These are phyloP conservation scores for Populus ilicifolia DNA, from an alignment of 345 rosid genomes.

Conservation along the genomic window DNA sequence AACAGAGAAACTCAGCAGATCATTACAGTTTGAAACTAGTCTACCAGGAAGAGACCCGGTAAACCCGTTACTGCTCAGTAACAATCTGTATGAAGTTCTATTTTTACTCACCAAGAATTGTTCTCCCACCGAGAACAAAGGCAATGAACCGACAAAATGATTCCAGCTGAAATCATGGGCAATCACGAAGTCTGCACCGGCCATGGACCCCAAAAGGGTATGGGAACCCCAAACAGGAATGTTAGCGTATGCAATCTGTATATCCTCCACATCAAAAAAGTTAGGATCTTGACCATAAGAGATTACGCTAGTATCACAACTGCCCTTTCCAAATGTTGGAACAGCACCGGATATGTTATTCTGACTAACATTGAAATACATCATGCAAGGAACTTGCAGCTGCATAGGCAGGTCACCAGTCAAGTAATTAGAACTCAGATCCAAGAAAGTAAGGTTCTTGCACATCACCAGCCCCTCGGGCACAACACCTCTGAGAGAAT, in stretches of 20 bases:
- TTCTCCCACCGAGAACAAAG: conserved; percentile 43
- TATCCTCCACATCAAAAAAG: conserved; percentile 31
- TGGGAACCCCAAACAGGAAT: conserved; percentile 35
- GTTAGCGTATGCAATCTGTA: conserved; percentile 24
- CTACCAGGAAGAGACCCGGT: conserved; percentile 36
- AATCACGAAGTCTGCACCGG: conserved; percentile 19
- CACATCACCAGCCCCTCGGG: conserved; percentile 42
- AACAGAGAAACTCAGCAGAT: conserved; percentile 41
- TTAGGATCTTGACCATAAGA: conserved; percentile 11
- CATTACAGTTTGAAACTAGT: conserved; percentile 36
- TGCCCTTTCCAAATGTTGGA: conserved; percentile 34
- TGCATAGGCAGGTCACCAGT: conserved; percentile 40
- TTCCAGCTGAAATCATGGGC: conserved; percentile 62
- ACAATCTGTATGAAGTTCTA: conserved; percentile 38
- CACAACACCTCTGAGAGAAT: conserved; percentile 35
- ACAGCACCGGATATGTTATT: conserved; percentile 49
- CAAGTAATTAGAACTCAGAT: conserved; percentile 55
- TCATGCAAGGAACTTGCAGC: conserved; percentile 55
- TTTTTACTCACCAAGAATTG: conserved; percentile 19
- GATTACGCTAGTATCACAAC: conserved; percentile 27
- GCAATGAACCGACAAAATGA: conserved; percentile 43
- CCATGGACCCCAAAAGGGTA: conserved; percentile 1
- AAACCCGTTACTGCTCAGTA: conserved; percentile 46
- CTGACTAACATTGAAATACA: conserved; percentile 49
- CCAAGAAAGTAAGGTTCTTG: conserved; percentile 51